Conservation (phyloP, 2,329 filamentous ascomycete species). For the Epichloe glyceriae region DNA sequence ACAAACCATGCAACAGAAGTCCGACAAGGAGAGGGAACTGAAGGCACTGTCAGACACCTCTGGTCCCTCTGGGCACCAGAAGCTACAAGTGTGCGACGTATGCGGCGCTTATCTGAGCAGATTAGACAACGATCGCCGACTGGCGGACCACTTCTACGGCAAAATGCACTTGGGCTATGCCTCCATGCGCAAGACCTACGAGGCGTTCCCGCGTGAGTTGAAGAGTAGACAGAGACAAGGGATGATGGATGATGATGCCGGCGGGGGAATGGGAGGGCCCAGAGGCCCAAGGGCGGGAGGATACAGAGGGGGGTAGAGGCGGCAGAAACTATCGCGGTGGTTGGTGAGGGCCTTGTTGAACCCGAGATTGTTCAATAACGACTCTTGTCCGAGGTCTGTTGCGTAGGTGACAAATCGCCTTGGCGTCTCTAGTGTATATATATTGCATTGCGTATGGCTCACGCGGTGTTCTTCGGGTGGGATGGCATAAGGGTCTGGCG, state of each 20-base stretch:
- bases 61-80: slow-evolving; percentile 90
- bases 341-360: slow-evolving; percentile 22
- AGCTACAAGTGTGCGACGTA: slow-evolving; percentile 95
- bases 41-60: slow-evolving; percentile 85
- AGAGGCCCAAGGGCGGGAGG: slow-evolving; percentile 41
- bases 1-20: slow-evolving; percentile 67
- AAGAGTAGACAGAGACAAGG: slow-evolving; percentile 49
- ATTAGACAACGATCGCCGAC: slow-evolving; percentile 82
- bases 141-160: slow-evolving; percentile 97
- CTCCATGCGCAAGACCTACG: slow-evolving; percentile 91
- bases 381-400: not conserved
- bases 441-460: not conserved
- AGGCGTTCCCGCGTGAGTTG: slow-evolving; percentile 76
- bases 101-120: slow-evolving; percentile 89
- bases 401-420: not conserved
- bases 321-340: slow-evolving; percentile 37
- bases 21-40: slow-evolving; percentile 74
- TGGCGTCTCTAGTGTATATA: not conserved
- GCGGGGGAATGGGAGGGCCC: slow-evolving; percentile 25
- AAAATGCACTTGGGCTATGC: slow-evolving; percentile 99
- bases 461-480: not conserved
- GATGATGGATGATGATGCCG: slow-evolving; percentile 34
- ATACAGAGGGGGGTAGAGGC: slow-evolving; percentile 38
- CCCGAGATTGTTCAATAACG: not conserved
- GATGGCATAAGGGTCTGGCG: not conserved